Evolutionary conservation across 768 basidiomycete genomes (phyloP).

Genomic region (Mycena epipterygia): DNA sequence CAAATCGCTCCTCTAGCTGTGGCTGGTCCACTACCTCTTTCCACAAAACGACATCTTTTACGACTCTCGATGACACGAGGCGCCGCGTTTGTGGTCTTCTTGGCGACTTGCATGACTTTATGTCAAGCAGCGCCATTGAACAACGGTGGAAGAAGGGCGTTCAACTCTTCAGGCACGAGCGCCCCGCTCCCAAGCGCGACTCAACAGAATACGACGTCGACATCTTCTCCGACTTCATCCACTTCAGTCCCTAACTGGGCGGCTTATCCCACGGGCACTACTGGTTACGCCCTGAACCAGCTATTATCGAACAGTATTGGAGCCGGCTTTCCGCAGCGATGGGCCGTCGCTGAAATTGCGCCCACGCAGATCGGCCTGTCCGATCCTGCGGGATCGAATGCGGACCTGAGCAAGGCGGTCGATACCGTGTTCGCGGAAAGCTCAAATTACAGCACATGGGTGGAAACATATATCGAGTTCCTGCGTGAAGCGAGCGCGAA

Average conservation of each 20-base stretch:
- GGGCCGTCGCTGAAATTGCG: slow-evolving; percentile 2
- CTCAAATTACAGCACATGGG: neutral
- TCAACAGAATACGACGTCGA: neutral
- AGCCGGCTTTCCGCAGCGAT: neutral
- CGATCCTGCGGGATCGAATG: slow-evolving; percentile 9
- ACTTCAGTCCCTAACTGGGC: neutral
- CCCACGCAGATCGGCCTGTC: neutral
- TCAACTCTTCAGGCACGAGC: neutral
- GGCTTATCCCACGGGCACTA: neutral
- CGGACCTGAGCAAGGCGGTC: neutral
- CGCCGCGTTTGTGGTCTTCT: neutral
- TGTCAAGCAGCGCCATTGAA: slow-evolving; percentile 1
- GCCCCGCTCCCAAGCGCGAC: neutral
- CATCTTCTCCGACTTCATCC: no score
- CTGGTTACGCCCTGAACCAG: slow-evolving; percentile 5
- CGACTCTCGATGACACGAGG: neutral
- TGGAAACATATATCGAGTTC: slow-evolving; percentile 13
- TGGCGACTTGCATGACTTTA: neutral
- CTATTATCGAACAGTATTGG: neutral
- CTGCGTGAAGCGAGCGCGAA: neutral
- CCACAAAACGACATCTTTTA: neutral
- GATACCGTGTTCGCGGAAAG: neutral
- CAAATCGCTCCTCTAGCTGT: neutral
- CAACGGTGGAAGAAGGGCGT: neutral
- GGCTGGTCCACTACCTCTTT: slow-evolving; percentile 15